These are phyloP conservation scores for Trichosporon sp. DNA, from an alignment of 1,284 basidiomycete species.

Conservation along the genomic window DNA sequence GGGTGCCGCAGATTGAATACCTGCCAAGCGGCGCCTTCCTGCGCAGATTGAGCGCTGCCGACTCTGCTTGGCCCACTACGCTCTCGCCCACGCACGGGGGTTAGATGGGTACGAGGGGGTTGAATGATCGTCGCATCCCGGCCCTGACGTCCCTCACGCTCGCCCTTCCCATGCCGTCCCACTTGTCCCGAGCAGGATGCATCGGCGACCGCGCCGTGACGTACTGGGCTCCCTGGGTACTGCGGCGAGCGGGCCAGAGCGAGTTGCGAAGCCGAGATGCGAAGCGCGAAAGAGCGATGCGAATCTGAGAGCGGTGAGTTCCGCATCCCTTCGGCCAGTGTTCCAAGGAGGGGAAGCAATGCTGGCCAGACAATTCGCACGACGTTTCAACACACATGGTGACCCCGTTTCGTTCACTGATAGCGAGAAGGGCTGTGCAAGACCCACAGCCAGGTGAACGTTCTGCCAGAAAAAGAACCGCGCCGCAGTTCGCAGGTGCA, in stretches of 20 bases:
- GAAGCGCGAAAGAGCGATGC: background rate
- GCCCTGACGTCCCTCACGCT: background rate
- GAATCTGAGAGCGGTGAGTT: background rate
- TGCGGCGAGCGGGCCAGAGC: background rate
- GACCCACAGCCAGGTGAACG: no score
- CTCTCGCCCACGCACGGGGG: background rate
- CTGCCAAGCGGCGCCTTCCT: no score
- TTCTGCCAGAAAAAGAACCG: no score
- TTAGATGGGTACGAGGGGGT: no score
- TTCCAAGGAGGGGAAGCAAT: background rate
- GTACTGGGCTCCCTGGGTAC: background rate
- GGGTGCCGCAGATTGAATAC: no score
- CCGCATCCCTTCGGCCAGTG: background rate
- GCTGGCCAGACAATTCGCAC: background rate
- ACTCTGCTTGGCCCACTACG: no score
- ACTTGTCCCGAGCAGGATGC: background rate
- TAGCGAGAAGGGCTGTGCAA: no score
- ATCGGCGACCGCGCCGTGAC: background rate
- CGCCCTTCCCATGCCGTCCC: constrained; percentile 1
- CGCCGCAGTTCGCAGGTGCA: no score
- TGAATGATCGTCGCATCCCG: constrained; percentile 2
- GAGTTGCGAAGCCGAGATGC: background rate
- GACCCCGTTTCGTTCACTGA: no score
- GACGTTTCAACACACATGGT: no score
- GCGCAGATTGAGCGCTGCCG: background rate